These are phyloP conservation scores for Hanseniaspora hatyaiensis DNA, from an alignment of 805 yeast genomes.

Conservation along the genomic window DNA sequence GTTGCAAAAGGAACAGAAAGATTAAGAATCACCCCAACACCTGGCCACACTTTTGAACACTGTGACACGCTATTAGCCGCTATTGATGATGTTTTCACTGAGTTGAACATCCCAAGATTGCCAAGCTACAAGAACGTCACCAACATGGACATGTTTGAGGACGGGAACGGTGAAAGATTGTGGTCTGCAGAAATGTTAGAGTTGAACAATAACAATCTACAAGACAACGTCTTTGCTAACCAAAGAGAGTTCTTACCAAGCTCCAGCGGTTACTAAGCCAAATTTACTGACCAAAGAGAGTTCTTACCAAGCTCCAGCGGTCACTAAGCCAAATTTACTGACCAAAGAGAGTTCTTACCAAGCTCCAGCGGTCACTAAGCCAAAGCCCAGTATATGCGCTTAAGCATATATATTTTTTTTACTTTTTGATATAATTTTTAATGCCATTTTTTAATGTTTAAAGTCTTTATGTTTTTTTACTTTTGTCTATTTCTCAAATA, in stretches of 20 bases:
- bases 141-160: slow-evolving; percentile 1
- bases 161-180: slow-evolving; percentile 44
- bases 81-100: slow-evolving; percentile 66
- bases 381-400: too few species aligned
- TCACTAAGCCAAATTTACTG: slow-evolving; percentile 35
- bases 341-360: slow-evolving; percentile 50
- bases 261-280: slow-evolving; percentile 47
- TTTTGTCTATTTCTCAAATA: too few species aligned
- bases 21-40: slow-evolving; percentile 96
- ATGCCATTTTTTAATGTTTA: background rate
- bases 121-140: slow-evolving; percentile 54
- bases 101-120: slow-evolving; percentile 61
- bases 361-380: slow-evolving; percentile 52
- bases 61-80: slow-evolving; percentile 68
- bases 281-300: slow-evolving; percentile 45
- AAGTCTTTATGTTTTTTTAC: too few species aligned
- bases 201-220: slow-evolving; percentile 51
- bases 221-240: slow-evolving; percentile 56
- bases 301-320: slow-evolving; percentile 68
- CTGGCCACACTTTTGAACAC: slow-evolving; percentile 75
- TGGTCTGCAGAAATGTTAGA: slow-evolving; percentile 79
- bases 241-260: slow-evolving; percentile 52
- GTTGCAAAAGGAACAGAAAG: slow-evolving; percentile 94
- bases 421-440: background rate
- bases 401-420: too few species aligned